Conservation (phyloP, 2,329 filamentous ascomycete genomes). For the Hirsutella minnesotensis region DNA sequence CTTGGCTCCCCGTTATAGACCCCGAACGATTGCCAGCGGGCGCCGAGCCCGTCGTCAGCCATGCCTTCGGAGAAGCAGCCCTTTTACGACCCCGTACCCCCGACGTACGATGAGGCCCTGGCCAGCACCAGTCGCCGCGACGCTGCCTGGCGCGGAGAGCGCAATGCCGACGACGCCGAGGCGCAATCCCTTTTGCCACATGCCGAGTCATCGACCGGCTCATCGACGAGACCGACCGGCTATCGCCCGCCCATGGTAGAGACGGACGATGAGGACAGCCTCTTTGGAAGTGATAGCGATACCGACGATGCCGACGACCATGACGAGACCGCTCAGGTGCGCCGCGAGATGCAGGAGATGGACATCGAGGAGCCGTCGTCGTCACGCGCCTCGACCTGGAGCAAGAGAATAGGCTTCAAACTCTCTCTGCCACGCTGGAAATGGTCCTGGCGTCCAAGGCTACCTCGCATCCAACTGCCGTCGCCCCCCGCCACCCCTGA, state of each 20-base stretch:
- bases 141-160: constrained; percentile 24
- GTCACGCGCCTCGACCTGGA: constrained; percentile 33
- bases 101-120: constrained; percentile 30
- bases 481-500: constrained; percentile 18
- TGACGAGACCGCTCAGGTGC: constrained; percentile 53
- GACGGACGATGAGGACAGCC: constrained; percentile 53
- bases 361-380: constrained; percentile 61
- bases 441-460: constrained; percentile 41
- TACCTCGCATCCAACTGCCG: constrained; percentile 38
- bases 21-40: background rate
- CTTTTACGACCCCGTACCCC: constrained; percentile 31
- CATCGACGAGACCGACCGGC: constrained; percentile 34
- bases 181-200: constrained; percentile 62
- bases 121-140: constrained; percentile 22
- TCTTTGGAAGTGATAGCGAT: constrained; percentile 36
- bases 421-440: constrained; percentile 42
- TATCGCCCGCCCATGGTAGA: constrained; percentile 79
- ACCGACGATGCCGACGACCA: constrained; percentile 30
- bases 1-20: constrained; percentile 2
- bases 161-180: constrained; percentile 59
- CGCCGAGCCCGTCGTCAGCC: background rate
- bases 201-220: constrained; percentile 27
- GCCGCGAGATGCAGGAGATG: constrained; percentile 79
- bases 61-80: constrained; percentile 28
- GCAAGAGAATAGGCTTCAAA: constrained; percentile 42